Evolutionary conservation across 495 filamentous ascomycete species (phyloP), one percentile per base, ranked within the genome.

Genomic region (Stereocaulon alpinum): DNA sequence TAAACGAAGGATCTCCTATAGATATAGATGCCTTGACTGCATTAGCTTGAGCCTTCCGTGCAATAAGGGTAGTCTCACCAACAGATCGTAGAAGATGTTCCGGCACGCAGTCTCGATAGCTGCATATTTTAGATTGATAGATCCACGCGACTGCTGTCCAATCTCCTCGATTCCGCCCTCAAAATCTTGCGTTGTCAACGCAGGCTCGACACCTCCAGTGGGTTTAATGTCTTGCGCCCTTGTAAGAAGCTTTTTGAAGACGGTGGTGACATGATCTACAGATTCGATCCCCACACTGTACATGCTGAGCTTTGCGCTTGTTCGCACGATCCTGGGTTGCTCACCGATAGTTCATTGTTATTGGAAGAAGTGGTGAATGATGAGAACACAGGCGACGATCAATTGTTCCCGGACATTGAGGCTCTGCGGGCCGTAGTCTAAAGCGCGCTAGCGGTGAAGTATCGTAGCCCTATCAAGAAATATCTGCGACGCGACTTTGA

Each of bases 21-120:
- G 83, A 76, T 15, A 78, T 86, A 17, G 77, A 76, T 40, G 85
- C 82, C 86, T 37, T 89, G 65, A 42, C 48, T 56, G 52, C 20
- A 59, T 69, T 62, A 69, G 68, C 18, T 18, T 17, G 17, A 20
- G 47, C 29, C 22, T 12, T 32, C 5, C 14, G n/a, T 34, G 7
- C 71, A 40, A 6, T 17, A 24, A 20, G 22, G 10, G 56, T 4
- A 48, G 17, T 69, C 83, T 75, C 74, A 91, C 88, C 65, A 92
- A 76, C 59, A 87, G 71, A 43, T 76, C 73, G 67, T 89, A 89
- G 73, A 94, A 93, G 57, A 82, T 82, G 63, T 85, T 80, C 59
- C 88, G 80, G 49, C 84, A 88, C 20, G 87, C 88, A 27, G 84
- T 88, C 67, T 95, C 90, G 41, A 91, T 80, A 15, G 84, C 77